These are phyloP conservation scores for Aspergillus sp. DNA, from an alignment of 2,329 filamentous ascomycete genomes.

Conservation along the genomic window DNA sequence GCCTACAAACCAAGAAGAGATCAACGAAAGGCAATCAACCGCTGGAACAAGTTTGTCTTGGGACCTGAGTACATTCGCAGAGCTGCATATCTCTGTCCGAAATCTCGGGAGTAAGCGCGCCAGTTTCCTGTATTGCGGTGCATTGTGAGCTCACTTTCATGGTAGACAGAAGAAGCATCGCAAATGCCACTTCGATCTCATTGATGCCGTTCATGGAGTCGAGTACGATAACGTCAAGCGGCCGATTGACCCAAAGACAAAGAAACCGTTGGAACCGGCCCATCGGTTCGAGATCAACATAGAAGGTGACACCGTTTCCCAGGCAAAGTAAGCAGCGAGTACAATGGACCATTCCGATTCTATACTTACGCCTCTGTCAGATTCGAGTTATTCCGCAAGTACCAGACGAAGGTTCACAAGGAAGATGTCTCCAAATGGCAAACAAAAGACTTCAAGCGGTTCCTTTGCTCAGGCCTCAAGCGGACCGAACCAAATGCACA, in stretches of 20 bases:
- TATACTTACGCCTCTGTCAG: constrained; percentile 20
- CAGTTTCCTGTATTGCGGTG: neutral
- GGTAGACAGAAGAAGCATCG: constrained; percentile 44
- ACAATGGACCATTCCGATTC: too few species aligned
- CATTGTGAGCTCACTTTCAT: neutral
- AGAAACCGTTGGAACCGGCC: constrained; percentile 47
- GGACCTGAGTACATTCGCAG: constrained; percentile 49
- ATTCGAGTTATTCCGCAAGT: constrained; percentile 48
- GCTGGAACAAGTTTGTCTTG: constrained; percentile 49
- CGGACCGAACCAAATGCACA: constrained; percentile 36
- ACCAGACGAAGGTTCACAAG: constrained; percentile 48
- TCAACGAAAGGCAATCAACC: constrained; percentile 49
- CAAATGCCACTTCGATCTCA: constrained; percentile 46
- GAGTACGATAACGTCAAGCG: constrained; percentile 46
- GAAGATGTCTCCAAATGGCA: constrained; percentile 47
- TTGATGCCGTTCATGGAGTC: constrained; percentile 41
- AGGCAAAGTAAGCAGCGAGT: constrained; percentile 42
- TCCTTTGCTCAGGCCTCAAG: constrained; percentile 48
- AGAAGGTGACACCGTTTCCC: constrained; percentile 48
- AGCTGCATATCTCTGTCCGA: constrained; percentile 46
- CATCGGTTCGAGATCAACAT: constrained; percentile 50
- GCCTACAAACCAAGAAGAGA: constrained; percentile 46
- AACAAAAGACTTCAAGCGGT: constrained; percentile 46
- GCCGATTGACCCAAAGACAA: constrained; percentile 45
- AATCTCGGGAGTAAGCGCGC: constrained; percentile 42